Base-by-base conservation (phyloP, 352 stramenopile genomes). In the Phytophthora pini region DNA sequence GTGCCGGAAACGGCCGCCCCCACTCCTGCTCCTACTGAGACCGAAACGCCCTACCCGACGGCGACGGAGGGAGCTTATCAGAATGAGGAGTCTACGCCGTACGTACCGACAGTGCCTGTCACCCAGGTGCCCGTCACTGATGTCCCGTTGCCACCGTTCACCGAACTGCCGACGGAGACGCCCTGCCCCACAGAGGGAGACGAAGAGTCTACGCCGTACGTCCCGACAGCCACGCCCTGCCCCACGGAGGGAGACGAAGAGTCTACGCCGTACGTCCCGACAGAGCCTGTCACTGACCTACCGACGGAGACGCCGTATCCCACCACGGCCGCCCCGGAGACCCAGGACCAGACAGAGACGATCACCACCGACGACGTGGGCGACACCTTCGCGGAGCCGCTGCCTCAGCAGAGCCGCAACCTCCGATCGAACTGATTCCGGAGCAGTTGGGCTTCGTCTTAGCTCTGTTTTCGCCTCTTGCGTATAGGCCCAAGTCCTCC, bases 361-460 rank as follows among this genome's bases (percentile, higher is more conserved):
- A 48, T 31, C 11, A 70, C 54, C 5, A 47, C 52, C 6, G 53
- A 66, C 13, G 48, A 61, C 38, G 45, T 59, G 66, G 22, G 20
- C 29, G 68, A 72, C 63, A 76, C 63, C 0, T 69, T 70, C 45
- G n/a, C 27, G 15, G 40, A 71, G 0, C 17, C 47, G 26, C n/a
- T 65, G 13, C 57, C 56, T n/a, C 64, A 40, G 34, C 36, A 49
- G 39, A 64, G 5, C 20, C 67, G 67, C 32, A 69, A 72, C 38
- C 67, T 75, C 13, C 67, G 67, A 12, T 55, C 52, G 40, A 47
- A 67, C 26, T 70, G 44, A 74, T 57, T 53, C n/a, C 4, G 27
- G 51, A 45, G 31, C n/a, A 26, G 50, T 17, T 38, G 34, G 36
- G 26, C 4, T 41, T 63, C 36, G 45, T 32, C 53, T 59, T 56